Percentiles rank a stretch among this genome's conserved stretches.
Evolutionary conservation across 345 rosid species (phyloP).

Genomic region (Noccaea bulbosa): DNA sequence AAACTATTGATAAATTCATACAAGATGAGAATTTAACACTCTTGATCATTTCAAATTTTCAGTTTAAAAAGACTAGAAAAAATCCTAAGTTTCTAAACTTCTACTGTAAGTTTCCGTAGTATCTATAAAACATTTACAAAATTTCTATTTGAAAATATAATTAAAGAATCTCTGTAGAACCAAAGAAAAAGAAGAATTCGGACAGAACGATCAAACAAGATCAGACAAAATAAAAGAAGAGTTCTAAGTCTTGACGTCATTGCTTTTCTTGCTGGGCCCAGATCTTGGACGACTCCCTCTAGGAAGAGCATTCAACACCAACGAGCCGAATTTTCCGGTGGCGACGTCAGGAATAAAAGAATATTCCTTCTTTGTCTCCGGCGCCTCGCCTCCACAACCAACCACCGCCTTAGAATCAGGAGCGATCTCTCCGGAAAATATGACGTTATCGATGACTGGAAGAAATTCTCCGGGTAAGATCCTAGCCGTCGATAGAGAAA

Average conservation of each 20-base stretch:
- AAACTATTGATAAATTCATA: background rate
- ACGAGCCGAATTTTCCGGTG: slow-evolving; percentile 49
- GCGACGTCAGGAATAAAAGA: slow-evolving; percentile 33
- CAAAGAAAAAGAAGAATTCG: background rate
- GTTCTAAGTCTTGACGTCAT: slow-evolving; percentile 48
- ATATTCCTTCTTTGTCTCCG: slow-evolving; percentile 20
- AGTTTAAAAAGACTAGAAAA: background rate
- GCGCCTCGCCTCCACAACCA: slow-evolving; percentile 35
- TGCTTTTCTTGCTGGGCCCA: slow-evolving; percentile 62
- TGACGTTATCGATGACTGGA: slow-evolving; percentile 19
- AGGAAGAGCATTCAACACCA: slow-evolving; percentile 65
- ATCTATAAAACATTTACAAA: slow-evolving; percentile 19
- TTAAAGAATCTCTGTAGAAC: slow-evolving; percentile 8
- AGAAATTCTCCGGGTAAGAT: slow-evolving; percentile 33
- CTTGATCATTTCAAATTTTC: slow-evolving; percentile 22
- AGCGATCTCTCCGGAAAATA: slow-evolving; percentile 28
- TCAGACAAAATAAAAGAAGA: slow-evolving; percentile 1
- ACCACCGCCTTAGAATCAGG: slow-evolving; percentile 32
- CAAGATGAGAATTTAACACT: background rate
- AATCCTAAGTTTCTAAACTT: slow-evolving; percentile 7
- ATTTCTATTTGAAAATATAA: background rate
- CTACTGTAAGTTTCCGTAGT: background rate
- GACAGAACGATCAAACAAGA: slow-evolving; percentile 24
- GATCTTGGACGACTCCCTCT: slow-evolving; percentile 57
- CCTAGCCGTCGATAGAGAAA: slow-evolving; percentile 34